These are phyloP conservation scores for Aspergillus hortae DNA, from an alignment of 2,329 filamentous ascomycete species.

Conservation along the genomic window DNA sequence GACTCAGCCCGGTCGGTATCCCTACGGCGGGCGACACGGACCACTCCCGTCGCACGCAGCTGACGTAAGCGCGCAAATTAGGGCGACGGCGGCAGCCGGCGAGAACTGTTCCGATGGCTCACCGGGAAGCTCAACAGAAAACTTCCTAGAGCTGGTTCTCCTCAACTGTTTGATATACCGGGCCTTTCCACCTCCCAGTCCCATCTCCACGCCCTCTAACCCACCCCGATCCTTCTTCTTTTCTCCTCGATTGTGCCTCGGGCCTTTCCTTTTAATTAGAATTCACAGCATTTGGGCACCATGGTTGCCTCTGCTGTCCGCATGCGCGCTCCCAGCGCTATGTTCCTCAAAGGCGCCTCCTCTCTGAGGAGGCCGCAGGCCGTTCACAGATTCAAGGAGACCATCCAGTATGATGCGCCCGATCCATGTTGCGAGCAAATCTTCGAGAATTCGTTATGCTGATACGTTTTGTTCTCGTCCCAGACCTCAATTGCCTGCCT, in stretches of 20 bases:
- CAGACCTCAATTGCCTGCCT: constrained; percentile 47
- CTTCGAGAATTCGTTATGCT: constrained; percentile 11
- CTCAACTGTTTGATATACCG: constrained; percentile 27
- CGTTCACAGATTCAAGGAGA: constrained; percentile 42
- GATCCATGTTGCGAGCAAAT: background rate
- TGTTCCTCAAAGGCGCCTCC: constrained; percentile 39
- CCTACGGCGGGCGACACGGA: constrained; percentile 17
- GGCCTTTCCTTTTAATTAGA: constrained; percentile 19
- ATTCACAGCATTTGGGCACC: constrained; percentile 34
- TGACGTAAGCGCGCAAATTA: constrained; percentile 17
- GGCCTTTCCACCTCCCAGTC: constrained; percentile 21
- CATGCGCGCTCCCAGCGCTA: constrained; percentile 43
- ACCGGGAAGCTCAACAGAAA: constrained; percentile 43
- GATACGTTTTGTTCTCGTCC: constrained; percentile 13
- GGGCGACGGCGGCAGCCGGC: constrained; percentile 19
- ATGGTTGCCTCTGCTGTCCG: constrained; percentile 54
- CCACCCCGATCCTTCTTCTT: constrained; percentile 9
- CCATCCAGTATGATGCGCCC: constrained; percentile 34
- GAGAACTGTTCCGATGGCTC: constrained; percentile 32
- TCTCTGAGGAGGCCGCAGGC: constrained; percentile 45
- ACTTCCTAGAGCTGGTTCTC: constrained; percentile 29
- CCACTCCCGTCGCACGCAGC: constrained; percentile 16
- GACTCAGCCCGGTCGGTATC: background rate
- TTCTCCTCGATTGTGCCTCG: constrained; percentile 19
- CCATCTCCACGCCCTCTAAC: constrained; percentile 10